A percentile compares a stretch with the other conserved stretches of the same genome.
Conservation (phyloP, 805 yeast species). For the Wickerhamomyces chambardii region DNA sequence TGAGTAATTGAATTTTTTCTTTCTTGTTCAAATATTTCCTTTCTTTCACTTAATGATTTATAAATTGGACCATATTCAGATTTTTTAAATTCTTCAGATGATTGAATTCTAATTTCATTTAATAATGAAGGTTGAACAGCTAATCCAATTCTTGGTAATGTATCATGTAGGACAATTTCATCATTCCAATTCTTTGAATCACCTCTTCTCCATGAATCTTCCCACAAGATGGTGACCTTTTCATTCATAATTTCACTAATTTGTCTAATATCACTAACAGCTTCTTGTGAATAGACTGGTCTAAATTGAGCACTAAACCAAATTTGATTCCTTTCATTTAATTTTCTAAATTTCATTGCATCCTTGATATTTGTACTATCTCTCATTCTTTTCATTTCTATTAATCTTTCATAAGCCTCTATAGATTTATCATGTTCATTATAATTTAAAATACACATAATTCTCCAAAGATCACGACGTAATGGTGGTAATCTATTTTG, state of each 20-base stretch:
- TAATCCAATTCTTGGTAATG: constrained; percentile 42
- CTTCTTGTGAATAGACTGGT: constrained; percentile 86
- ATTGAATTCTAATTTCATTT: constrained; percentile 38
- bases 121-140: constrained; percentile 62
- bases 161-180: constrained; percentile 50
- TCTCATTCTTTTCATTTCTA: constrained; percentile 65
- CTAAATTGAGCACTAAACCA: constrained; percentile 87
- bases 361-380: constrained; percentile 50
- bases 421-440: constrained; percentile 53
- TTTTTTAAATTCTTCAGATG: constrained; percentile 13
- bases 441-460: constrained; percentile 77
- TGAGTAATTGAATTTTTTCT: background rate
- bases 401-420: constrained; percentile 65
- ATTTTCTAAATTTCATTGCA: constrained; percentile 61
- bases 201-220: constrained; percentile 81
- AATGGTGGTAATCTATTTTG: constrained; percentile 72
- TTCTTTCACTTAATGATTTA: background rate
- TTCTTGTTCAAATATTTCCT: background rate
- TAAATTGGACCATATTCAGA: background rate
- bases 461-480: constrained; percentile 84
- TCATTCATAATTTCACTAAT: constrained; percentile 54
- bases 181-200: constrained; percentile 63
- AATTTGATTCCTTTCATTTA: constrained; percentile 67
- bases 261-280: constrained; percentile 74
- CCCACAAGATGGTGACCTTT: constrained; percentile 59